Evolutionary conservation across 2,329 filamentous ascomycete genomes (phyloP).

Genomic region (Cladorrhinum sp.): DNA sequence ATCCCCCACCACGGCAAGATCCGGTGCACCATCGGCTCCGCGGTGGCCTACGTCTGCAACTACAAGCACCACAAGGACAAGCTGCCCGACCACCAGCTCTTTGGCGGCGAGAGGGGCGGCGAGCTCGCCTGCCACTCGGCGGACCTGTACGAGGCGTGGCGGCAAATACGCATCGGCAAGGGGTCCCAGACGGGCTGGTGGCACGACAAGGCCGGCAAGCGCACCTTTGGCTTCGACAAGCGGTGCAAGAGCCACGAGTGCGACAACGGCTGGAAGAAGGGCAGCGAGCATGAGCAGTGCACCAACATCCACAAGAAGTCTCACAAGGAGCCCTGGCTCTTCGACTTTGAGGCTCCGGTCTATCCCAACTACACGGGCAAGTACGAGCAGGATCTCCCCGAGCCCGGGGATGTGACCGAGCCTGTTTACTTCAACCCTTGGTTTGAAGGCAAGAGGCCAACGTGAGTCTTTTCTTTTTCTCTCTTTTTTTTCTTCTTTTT

Average conservation of each 20-base stretch:
- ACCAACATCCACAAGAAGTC: conserved; percentile 12
- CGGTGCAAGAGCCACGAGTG: conserved; percentile 14
- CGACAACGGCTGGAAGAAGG: conserved; percentile 19
- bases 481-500: not conserved
- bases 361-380: conserved; percentile 10
- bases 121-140: conserved; percentile 4
- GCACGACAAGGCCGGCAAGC: conserved; percentile 2
- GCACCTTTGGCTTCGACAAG: conserved; percentile 16
- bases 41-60: conserved; percentile 19
- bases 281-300: conserved; percentile 15
- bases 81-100: not conserved
- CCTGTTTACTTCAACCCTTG: conserved; percentile 11
- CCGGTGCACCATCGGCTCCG: conserved; percentile 16
- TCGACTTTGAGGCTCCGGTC: conserved; percentile 4
- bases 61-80: conserved; percentile 7
- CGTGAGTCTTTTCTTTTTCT: not conserved
- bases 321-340: conserved; percentile 2
- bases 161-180: conserved; percentile 16
- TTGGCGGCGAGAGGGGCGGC: not conserved
- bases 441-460: conserved; percentile 11
- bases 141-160: conserved; percentile 18
- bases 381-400: conserved; percentile 5
- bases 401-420: not conserved
- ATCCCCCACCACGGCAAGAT: conserved; percentile 12
- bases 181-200: conserved; percentile 15